Evolutionary conservation across 331 rosid species (phyloP).

Genomic region (Malus hybrid): DNA sequence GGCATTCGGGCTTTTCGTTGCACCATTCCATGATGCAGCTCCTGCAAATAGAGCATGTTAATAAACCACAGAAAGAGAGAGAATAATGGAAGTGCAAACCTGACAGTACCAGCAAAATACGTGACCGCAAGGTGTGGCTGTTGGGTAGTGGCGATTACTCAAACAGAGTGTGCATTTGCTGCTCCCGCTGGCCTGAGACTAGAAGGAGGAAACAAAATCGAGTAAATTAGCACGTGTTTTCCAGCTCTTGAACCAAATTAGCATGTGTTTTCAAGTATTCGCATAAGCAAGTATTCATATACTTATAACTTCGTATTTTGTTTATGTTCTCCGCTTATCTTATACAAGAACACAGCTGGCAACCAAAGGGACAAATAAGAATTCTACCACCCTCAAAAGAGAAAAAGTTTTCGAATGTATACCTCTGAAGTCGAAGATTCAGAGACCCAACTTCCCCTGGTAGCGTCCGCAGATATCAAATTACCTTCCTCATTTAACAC

Average conservation of each 20-base stretch:
- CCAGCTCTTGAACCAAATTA: background rate
- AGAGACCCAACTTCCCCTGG: slow-evolving; percentile 48
- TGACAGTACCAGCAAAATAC: slow-evolving; percentile 85
- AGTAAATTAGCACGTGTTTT: background rate
- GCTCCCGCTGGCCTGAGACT: slow-evolving; percentile 38
- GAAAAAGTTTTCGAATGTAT: background rate
- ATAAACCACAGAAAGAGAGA: background rate
- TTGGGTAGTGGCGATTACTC: slow-evolving; percentile 79
- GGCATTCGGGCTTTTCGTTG: slow-evolving; percentile 98
- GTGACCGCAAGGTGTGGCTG: slow-evolving; percentile 91
- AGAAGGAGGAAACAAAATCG: slow-evolving; percentile 2
- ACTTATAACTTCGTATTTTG: background rate
- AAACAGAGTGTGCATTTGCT: slow-evolving; percentile 86
- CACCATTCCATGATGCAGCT: slow-evolving; percentile 94
- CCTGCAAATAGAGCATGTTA: slow-evolving; percentile 37
- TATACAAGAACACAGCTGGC: background rate
- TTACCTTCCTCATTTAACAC: slow-evolving; percentile 80
- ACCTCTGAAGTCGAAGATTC: slow-evolving; percentile 71
- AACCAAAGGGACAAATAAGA: background rate
- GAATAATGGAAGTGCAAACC: background rate
- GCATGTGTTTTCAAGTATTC: background rate
- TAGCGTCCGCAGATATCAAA: slow-evolving; percentile 46
- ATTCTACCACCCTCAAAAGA: background rate
- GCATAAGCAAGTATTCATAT: too few species aligned
- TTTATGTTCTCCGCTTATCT: background rate